A percentile compares a stretch with the other conserved stretches of the same genome.
Conservation (phyloP, 768 basidiomycete genomes). For the Symmetrospora coprosmae region DNA sequence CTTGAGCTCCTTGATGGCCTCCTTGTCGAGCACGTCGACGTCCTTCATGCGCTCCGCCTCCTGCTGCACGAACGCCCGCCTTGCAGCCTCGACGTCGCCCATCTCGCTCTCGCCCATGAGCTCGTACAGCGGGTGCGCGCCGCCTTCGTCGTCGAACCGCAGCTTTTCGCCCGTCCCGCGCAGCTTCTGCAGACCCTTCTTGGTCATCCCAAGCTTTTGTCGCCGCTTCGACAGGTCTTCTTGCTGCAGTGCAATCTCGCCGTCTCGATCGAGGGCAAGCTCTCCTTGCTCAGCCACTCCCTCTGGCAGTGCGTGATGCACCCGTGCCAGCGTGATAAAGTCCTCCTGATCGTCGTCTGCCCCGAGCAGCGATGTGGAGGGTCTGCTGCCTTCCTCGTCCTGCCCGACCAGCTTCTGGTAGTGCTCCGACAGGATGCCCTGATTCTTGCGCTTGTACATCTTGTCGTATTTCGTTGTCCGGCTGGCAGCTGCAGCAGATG, state of each 20-base stretch:
- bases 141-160: constrained; percentile 79
- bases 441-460: constrained; percentile 95
- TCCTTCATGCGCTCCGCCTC: constrained; percentile 59
- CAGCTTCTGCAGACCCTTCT: constrained; percentile 59
- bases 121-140: constrained; percentile 67
- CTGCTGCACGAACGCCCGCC: constrained; percentile 54
- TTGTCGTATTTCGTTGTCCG: constrained; percentile 82
- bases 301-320: constrained; percentile 58
- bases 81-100: constrained; percentile 53
- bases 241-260: constrained; percentile 24
- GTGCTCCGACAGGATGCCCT: constrained; percentile 76
- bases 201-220: constrained; percentile 44
- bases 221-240: constrained; percentile 56
- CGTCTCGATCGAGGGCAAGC: constrained; percentile 27
- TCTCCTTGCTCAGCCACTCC: constrained; percentile 25
- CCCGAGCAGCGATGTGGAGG: constrained; percentile 48
- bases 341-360: constrained; percentile 41
- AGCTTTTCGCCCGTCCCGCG: constrained; percentile 57
- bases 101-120: constrained; percentile 56
- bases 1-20: constrained; percentile 72
- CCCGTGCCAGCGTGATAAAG: constrained; percentile 87
- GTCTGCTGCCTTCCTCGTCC: constrained; percentile 50
- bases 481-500: constrained; percentile 23
- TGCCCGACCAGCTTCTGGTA: constrained; percentile 69
- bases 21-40: constrained; percentile 61